Percentiles rank a stretch among this genome's conserved stretches.
Conservation (phyloP, 192 early-diverging fungal genomes). For the Coemansia sp. region DNA sequence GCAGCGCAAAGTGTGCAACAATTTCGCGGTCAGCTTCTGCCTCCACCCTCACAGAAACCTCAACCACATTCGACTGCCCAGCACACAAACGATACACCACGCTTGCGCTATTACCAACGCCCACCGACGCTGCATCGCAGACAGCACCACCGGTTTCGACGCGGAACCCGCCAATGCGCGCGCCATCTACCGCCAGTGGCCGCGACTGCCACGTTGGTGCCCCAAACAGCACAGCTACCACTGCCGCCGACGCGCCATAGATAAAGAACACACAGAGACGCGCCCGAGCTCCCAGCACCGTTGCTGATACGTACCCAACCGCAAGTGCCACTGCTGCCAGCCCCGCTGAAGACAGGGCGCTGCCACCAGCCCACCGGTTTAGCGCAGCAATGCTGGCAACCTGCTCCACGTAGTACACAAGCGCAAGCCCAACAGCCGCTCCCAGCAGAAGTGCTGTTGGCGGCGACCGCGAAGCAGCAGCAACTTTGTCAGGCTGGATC, state of each 20-base stretch:
- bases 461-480: not conserved
- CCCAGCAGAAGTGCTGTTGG: not conserved
- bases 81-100: slow-evolving; percentile 32
- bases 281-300: slow-evolving; percentile 15
- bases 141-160: slow-evolving; percentile 13
- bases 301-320: slow-evolving; percentile 13
- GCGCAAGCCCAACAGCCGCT: not conserved
- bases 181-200: not conserved
- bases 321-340: slow-evolving; percentile 15
- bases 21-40: slow-evolving; percentile 38
- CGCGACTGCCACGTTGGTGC: slow-evolving; percentile 38
- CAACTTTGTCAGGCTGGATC: not conserved
- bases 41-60: slow-evolving; percentile 6
- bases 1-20: slow-evolving; percentile 24
- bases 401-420: slow-evolving; percentile 29
- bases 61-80: slow-evolving; percentile 20
- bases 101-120: not conserved
- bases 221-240: slow-evolving; percentile 15
- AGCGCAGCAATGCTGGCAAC: slow-evolving; percentile 18
- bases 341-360: slow-evolving; percentile 3
- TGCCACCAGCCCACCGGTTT: slow-evolving; percentile 29
- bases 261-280: slow-evolving; percentile 5
- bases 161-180: not conserved
- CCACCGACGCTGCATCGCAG: slow-evolving; percentile 27
- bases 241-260: slow-evolving; percentile 13